phyloP scores from a whole-genome alignment of 306 rosid genomes.

The Fragaria vesca region DNA sequence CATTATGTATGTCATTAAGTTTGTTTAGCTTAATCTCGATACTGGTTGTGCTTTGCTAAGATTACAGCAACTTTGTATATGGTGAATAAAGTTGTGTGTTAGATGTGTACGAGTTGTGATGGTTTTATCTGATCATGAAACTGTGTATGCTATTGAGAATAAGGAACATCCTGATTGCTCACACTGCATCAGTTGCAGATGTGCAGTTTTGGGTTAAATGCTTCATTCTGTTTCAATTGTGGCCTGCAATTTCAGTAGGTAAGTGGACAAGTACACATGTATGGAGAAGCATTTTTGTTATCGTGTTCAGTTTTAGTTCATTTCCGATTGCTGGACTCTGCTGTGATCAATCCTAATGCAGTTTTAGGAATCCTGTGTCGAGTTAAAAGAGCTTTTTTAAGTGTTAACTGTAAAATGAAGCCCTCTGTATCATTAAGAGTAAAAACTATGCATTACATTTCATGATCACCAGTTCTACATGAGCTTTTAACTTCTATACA shows the following conservation, averaged over 20 bases:
- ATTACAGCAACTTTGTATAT: neutral
- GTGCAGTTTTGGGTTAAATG: neutral
- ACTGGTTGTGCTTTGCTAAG: neutral
- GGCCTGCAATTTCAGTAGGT: neutral
- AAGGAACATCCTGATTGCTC: neutral
- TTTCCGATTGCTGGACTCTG: neutral
- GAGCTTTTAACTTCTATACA: neutral
- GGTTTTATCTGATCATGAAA: neutral
- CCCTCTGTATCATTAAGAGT: neutral
- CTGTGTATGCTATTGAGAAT: neutral
- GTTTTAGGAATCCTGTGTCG: neutral
- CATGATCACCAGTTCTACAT: neutral
- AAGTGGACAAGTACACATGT: neutral
- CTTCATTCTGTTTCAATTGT: neutral
- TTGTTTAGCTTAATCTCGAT: neutral
- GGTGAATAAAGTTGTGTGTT: slow-evolving; percentile 4
- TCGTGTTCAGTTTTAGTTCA: neutral
- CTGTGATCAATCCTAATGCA: neutral
- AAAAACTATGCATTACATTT: slow-evolving; percentile 4
- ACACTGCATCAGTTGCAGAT: neutral
- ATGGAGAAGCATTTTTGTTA: neutral
- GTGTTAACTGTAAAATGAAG: neutral
- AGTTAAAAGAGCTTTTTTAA: neutral
- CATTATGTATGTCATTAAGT: neutral
- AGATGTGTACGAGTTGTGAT: neutral